phyloP scores from a whole-genome alignment of 139 green algal genomes.

The Yamagishiella unicocca region DNA sequence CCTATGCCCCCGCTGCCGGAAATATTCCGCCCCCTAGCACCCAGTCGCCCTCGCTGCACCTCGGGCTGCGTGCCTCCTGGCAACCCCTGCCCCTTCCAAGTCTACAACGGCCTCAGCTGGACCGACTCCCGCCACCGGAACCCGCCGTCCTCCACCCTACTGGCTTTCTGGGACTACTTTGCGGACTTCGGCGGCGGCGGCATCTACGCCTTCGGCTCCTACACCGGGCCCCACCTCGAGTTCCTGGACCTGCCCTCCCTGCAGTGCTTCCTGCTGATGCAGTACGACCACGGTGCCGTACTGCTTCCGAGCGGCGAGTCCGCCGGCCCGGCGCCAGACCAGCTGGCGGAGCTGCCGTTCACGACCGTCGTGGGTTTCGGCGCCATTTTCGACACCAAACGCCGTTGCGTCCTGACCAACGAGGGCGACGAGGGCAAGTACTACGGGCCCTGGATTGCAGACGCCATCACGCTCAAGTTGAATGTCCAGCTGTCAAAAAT shows the following conservation, averaged over 20 bases:
- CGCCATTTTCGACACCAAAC: background rate
- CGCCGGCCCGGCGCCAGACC: background rate
- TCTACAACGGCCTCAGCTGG: too few relatives aligned
- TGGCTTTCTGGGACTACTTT: background rate
- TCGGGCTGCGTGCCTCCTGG: too few relatives aligned
- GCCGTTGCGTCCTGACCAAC: background rate
- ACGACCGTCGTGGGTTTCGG: constrained; percentile 9
- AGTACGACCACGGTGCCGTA: constrained; percentile 6
- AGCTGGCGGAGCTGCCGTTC: background rate
- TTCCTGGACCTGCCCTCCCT: background rate
- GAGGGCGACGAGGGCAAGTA: background rate
- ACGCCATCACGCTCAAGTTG: constrained; percentile 27
- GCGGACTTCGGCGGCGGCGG: background rate
- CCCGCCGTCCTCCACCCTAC: background rate
- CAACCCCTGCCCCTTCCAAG: too few relatives aligned
- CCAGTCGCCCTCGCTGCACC: too few relatives aligned
- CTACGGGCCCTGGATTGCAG: constrained; percentile 1
- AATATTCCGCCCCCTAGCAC: too few relatives aligned
- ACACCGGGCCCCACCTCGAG: constrained; percentile 13
- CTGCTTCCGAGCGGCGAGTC: background rate
- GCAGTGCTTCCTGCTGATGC: constrained; percentile 27
- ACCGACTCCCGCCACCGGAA: too few relatives aligned
- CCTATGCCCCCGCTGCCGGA: too few relatives aligned
- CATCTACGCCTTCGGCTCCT: background rate
- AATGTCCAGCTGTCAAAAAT: constrained; percentile 10